Evolutionary conservation across 768 basidiomycete species (phyloP).

Genomic region (Calvatia gigantea): DNA sequence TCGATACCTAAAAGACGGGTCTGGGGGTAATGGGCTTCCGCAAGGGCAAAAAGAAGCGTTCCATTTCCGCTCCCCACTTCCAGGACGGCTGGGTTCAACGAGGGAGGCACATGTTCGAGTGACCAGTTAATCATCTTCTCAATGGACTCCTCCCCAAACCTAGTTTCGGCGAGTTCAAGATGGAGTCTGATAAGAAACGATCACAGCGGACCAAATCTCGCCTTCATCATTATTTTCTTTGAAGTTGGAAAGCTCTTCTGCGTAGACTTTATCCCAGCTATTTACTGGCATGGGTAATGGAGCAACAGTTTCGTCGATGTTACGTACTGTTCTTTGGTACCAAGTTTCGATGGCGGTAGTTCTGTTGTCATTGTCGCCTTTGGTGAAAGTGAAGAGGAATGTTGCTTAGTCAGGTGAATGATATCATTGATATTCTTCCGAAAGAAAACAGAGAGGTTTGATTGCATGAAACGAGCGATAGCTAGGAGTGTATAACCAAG

Average conservation of each 20-base stretch:
- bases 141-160: conserved; percentile 78
- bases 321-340: conserved; percentile 75
- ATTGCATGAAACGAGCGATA: neutral
- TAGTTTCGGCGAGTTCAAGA: conserved; percentile 22
- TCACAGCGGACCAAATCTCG: conserved; percentile 67
- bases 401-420: conserved; percentile 29
- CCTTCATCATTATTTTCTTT: conserved; percentile 80
- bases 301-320: neutral
- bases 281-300: neutral
- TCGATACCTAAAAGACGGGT: conserved; percentile 62
- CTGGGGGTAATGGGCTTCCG: conserved; percentile 60
- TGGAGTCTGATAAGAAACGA: conserved; percentile 3
- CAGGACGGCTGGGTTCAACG: conserved; percentile 47
- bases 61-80: conserved; percentile 86
- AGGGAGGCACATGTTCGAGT: conserved; percentile 47
- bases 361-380: conserved; percentile 26
- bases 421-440: neutral
- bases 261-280: conserved; percentile 81
- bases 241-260: conserved; percentile 68
- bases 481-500: neutral
- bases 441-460: neutral
- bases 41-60: conserved; percentile 65
- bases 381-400: conserved; percentile 12
- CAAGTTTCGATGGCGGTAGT: conserved; percentile 69
- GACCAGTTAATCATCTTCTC: conserved; percentile 82